phyloP scores from a whole-genome alignment of 805 yeast genomes.

The Yamadazyma ubonensis region DNA sequence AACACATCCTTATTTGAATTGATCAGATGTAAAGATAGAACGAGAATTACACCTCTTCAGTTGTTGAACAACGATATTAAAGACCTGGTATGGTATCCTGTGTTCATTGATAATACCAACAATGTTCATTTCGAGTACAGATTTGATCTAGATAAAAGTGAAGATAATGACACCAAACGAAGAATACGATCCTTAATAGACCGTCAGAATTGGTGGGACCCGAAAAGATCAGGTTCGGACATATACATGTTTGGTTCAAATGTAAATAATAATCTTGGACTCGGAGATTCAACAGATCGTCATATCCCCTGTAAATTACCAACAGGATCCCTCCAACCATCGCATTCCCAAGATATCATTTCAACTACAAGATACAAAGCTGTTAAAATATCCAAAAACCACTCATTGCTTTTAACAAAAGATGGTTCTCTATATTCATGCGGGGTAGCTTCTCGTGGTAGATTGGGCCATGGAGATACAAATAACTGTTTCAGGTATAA shows the following conservation, averaged over 20 bases:
- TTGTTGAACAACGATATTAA: conserved; percentile 49
- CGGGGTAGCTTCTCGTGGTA: conserved; percentile 70
- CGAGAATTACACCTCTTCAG: conserved; percentile 72
- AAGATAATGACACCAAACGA: not conserved
- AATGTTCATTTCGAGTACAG: conserved; percentile 28
- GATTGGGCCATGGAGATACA: conserved; percentile 59
- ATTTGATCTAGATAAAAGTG: conserved; percentile 12
- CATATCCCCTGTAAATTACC: conserved; percentile 41
- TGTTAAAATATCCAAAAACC: conserved; percentile 60
- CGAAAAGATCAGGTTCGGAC: conserved; percentile 54
- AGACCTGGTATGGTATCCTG: conserved; percentile 44
- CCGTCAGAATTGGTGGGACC: conserved; percentile 41
- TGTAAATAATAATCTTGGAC: conserved; percentile 60
- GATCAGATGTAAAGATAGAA: conserved; percentile 63
- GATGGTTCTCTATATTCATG: conserved; percentile 56
- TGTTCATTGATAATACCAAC: conserved; percentile 36
- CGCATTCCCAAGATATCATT: conserved; percentile 10
- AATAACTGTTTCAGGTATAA: conserved; percentile 43
- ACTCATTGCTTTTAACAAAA: conserved; percentile 58
- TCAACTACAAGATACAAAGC: conserved; percentile 45
- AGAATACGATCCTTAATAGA: conserved; percentile 9
- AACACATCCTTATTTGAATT: conserved; percentile 32
- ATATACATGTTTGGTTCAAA: conserved; percentile 64
- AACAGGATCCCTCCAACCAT: conserved; percentile 25
- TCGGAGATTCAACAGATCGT: conserved; percentile 57